Conservation (phyloP, 2,329 filamentous ascomycete species). For the Colletotrichum chlorophyti region DNA sequence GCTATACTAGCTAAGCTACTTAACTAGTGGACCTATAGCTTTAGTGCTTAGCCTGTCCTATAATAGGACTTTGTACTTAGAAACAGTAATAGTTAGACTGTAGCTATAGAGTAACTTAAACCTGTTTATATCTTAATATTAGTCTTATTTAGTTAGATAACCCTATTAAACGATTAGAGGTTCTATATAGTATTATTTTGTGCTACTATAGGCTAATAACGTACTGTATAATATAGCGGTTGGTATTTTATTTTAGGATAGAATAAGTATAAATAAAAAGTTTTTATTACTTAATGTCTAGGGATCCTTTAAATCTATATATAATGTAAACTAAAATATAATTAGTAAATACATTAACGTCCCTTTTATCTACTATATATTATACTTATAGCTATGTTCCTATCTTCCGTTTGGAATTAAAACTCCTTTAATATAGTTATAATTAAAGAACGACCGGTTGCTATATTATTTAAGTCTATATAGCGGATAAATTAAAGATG, state of each 20-base stretch:
- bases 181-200: too few species aligned
- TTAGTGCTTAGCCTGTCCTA: background rate
- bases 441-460: background rate
- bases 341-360: background rate
- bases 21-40: background rate
- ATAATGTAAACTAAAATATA: background rate
- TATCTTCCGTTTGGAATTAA: background rate
- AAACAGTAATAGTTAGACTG: too few species aligned
- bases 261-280: background rate
- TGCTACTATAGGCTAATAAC: background rate
- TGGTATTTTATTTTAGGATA: background rate
- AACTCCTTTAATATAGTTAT: background rate
- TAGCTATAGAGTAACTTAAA: background rate
- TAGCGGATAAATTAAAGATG: background rate
- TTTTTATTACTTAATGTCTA: background rate
- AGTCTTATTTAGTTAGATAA: background rate
- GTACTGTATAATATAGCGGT: background rate
- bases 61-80: background rate
- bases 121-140: background rate
- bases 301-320: background rate
- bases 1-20: background rate
- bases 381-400: background rate
- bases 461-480: background rate
- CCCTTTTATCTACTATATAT: background rate
- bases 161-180: background rate